These are phyloP conservation scores for Pulveroboletus sp. DNA, from an alignment of 768 basidiomycete genomes.

Conservation along the genomic window DNA sequence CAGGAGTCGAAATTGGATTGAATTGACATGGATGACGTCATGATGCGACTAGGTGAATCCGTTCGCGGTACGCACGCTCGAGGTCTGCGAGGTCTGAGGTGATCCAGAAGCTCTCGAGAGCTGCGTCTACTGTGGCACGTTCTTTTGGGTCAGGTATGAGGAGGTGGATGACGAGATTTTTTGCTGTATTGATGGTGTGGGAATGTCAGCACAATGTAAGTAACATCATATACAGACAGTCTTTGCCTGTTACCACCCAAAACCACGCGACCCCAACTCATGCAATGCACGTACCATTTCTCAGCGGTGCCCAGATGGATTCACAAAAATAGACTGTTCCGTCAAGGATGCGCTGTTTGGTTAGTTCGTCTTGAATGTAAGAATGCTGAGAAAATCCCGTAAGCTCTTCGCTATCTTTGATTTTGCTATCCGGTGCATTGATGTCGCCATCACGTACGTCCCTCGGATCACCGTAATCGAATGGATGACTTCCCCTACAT, in stretches of 20 bases:
- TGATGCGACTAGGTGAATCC: constrained; percentile 35
- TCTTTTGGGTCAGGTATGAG: constrained; percentile 52
- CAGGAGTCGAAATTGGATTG: background rate
- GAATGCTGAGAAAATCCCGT: constrained; percentile 29
- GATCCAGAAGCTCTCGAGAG: constrained; percentile 68
- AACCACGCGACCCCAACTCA: background rate
- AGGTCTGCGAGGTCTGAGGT: constrained; percentile 55
- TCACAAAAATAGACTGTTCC: constrained; percentile 55
- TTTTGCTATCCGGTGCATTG: constrained; percentile 16
- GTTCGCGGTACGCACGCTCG: constrained; percentile 54
- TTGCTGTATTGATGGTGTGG: constrained; percentile 35
- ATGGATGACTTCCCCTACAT: constrained; percentile 69
- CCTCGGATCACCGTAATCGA: constrained; percentile 51
- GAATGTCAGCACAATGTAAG: constrained; percentile 11
- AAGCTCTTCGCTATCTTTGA: constrained; percentile 35
- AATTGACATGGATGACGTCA: constrained; percentile 10
- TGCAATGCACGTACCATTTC: constrained; percentile 48
- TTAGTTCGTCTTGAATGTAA: constrained; percentile 49
- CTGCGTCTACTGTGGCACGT: constrained; percentile 61
- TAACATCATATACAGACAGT: too few relatives aligned
- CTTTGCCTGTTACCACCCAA: background rate
- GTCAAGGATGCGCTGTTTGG: constrained; percentile 67
- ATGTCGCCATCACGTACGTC: constrained; percentile 13
- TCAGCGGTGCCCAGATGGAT: constrained; percentile 51
- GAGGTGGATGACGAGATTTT: constrained; percentile 53